Base-by-base conservation (phyloP, 2,329 filamentous ascomycete species). In the Lachnellula suecica region DNA sequence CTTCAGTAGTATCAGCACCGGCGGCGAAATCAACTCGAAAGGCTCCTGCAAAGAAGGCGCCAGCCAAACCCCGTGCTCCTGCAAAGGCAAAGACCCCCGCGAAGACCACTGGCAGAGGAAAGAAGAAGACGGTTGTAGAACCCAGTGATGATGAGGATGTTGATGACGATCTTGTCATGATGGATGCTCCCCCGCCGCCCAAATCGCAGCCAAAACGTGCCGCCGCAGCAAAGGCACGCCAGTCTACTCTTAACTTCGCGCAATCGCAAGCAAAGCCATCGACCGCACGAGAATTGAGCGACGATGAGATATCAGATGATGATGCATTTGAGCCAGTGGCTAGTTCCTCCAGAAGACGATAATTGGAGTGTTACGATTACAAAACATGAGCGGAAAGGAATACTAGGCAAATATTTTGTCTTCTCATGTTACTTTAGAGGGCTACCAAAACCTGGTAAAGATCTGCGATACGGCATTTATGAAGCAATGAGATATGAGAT, bases 301-400 rank as follows among this genome's bases (percentile, higher is more conserved):
- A 85, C 53, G 83, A 87, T 63, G 83, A 85, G 66, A 84, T 87
- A 41, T 82, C 78, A 0, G 81, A 83, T 51, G 68, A 84, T 40
- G 79, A 83, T 66, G 75, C 75, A 0, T 86, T 87, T 66, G 81
- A 85, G 66, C 63, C 63, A 4, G 56, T 62, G 49, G 44, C 47
- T 48, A 38, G 31, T 19, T 40, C 49, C 10, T 61, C 57, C 13
- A 37, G 40, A 47, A 49, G 52, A 48, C 45, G 49, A 51, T 41
- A 37, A 53, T 49, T 24, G 10, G 22, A 8, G 31, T 3, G 31
- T 35, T 5, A 35, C 17, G 20, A 40, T 34, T 27, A 15, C 13
- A 47, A 8, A 42, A 20, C 9, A 34, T 47, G 8, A 20, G 23
- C 19, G 31, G n/a, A 23, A 20, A 9, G 17, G 20, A 25, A 6